phyloP scores from a whole-genome alignment of 2,329 filamentous ascomycete genomes.

The Hyphodiscus sp. region DNA sequence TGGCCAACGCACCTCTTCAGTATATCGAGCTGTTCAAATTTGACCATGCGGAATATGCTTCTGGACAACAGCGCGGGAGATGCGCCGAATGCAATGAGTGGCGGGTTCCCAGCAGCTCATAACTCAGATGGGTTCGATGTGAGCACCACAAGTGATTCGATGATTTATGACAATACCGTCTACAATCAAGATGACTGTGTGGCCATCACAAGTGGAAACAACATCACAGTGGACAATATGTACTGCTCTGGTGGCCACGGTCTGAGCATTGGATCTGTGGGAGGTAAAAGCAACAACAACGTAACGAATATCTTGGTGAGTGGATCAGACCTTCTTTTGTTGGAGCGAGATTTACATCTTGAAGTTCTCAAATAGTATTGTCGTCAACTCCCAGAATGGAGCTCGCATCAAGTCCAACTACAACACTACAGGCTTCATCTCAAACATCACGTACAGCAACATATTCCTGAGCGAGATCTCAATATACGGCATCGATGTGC shows the following conservation, averaged over 20 bases:
- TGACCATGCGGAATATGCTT: slow-evolving; percentile 42
- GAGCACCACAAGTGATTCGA: slow-evolving; percentile 37
- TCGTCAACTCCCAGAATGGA: background rate
- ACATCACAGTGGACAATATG: slow-evolving; percentile 26
- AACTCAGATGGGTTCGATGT: slow-evolving; percentile 52
- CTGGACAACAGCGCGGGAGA: slow-evolving; percentile 53
- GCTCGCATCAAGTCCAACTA: background rate
- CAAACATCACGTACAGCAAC: slow-evolving; percentile 37
- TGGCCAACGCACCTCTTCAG: slow-evolving; percentile 47
- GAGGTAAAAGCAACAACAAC: slow-evolving; percentile 30
- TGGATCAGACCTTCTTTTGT: background rate
- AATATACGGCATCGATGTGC: slow-evolving; percentile 43
- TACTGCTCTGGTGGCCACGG: slow-evolving; percentile 29
- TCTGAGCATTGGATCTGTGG: slow-evolving; percentile 30
- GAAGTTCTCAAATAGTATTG: background rate
- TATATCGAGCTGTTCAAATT: slow-evolving; percentile 35
- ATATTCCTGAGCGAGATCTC: slow-evolving; percentile 38
- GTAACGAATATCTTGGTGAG: slow-evolving; percentile 30
- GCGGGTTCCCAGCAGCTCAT: slow-evolving; percentile 27
- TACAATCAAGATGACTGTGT: slow-evolving; percentile 30
- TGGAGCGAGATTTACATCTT: background rate
- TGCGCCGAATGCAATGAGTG: slow-evolving; percentile 27
- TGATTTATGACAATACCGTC: slow-evolving; percentile 27
- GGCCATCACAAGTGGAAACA: slow-evolving; percentile 28
- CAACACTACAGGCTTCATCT: slow-evolving; percentile 25